Evolutionary conservation across 495 filamentous ascomycete species (phyloP).

Genomic region (Neurospora cerealis): DNA sequence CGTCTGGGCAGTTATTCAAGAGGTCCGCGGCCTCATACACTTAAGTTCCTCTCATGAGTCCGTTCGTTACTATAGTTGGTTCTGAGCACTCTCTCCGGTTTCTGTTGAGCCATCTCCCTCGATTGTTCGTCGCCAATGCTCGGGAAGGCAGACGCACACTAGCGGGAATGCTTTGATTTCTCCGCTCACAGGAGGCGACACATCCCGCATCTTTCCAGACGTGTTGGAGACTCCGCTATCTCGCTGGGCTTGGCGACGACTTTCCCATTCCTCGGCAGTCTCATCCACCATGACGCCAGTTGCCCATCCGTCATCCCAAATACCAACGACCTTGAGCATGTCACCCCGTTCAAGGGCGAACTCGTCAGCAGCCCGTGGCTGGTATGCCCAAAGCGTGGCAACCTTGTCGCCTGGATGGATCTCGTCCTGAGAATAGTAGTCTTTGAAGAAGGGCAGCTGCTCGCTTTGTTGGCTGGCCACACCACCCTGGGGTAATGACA

Average conservation of each 20-base stretch:
- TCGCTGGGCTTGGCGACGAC: conserved; percentile 62
- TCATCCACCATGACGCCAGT: conserved; percentile 80
- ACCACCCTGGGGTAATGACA: conserved; percentile 67
- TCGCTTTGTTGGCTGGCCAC: conserved; percentile 85
- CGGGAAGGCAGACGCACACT: conserved; percentile 93
- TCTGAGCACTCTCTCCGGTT: conserved; percentile 39
- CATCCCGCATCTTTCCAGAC: conserved; percentile 47
- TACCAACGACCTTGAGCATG: conserved; percentile 97
- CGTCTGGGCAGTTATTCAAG: conserved; percentile 25
- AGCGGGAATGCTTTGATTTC: conserved; percentile 98
- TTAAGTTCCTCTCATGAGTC: conserved; percentile 19
- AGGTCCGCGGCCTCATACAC: conserved; percentile 14
- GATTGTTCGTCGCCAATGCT: conserved; percentile 96
- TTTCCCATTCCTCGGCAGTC: conserved; percentile 80
- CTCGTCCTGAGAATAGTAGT: conserved; percentile 96
- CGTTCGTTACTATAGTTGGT: conserved; percentile 9
- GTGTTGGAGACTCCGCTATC: conserved; percentile 91
- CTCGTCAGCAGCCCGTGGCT: conserved; percentile 86
- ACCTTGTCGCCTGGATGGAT: conserved; percentile 89
- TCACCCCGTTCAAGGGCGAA: conserved; percentile 91
- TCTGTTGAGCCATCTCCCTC: conserved; percentile 67
- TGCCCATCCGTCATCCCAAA: conserved; percentile 99
- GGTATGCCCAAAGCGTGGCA: conserved; percentile 90
- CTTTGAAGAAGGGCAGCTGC: conserved; percentile 90
- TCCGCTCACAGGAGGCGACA: conserved; percentile 59